Conservation (phyloP, 1,284 basidiomycete species). For the Ganoderma lingzhi region DNA sequence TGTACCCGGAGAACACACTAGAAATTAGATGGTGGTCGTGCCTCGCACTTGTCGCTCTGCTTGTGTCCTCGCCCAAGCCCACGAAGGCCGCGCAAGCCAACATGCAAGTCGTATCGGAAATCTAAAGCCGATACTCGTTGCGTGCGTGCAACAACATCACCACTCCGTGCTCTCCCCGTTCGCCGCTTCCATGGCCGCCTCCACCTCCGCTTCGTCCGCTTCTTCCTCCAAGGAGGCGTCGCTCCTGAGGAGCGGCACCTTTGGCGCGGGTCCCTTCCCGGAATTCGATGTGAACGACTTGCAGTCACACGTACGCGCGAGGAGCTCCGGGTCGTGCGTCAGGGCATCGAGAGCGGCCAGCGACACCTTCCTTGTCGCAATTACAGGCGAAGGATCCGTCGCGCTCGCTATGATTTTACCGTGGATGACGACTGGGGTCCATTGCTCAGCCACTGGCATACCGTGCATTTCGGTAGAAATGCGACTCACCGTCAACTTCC, state of each 20-base stretch:
- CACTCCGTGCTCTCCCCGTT: conserved; percentile 18
- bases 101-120: neutral
- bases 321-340: conserved; percentile 66
- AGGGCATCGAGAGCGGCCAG: conserved; percentile 69
- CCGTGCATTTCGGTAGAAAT: neutral
- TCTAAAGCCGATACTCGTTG: neutral
- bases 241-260: neutral
- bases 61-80: no score
- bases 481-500: conserved; percentile 35
- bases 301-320: conserved; percentile 72
- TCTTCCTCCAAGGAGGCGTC: conserved; percentile 13
- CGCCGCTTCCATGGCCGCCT: conserved; percentile 24
- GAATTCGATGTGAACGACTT: conserved; percentile 42
- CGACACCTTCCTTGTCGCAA: conserved; percentile 67
- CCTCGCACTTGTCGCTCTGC: neutral
- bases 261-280: neutral
- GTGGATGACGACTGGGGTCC: conserved; percentile 66
- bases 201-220: conserved; percentile 25
- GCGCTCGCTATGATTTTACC: conserved; percentile 67
- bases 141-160: neutral
- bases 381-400: conserved; percentile 53
- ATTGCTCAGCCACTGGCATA: neutral
- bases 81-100: neutral
- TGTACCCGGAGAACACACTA: conserved; percentile 22
- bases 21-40: conserved; percentile 14